Base-by-base conservation (phyloP, 345 rosid genomes). In the Syzygium aqueum region DNA sequence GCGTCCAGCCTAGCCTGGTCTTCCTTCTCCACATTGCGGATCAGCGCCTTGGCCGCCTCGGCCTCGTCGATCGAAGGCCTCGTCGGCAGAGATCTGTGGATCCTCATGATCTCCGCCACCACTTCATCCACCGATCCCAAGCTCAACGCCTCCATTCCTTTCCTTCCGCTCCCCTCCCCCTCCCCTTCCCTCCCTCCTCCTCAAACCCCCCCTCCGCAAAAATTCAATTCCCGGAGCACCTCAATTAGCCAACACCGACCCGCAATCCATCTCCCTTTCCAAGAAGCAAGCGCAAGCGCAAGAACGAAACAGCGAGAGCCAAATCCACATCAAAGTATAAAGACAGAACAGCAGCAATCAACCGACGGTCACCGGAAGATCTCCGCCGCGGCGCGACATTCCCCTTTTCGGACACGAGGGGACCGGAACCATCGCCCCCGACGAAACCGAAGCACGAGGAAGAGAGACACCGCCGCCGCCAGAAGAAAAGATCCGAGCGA, bases 71-170 rank as follows among this genome's bases (percentile, higher is more conserved):
- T 89, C 3, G 92, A 94, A 1, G 99, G 98, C 53, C 99, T 90
- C 11, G 86, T 23, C 3, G 99, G 98, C 84, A 97, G 91, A 65
- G 97, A 95, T 94, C 95, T 95, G 25, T 95, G 99, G 57, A 95
- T 91, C 51, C 91, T 93, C 99, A 94, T 97, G 89, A 97, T 95
- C 92, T 94, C 99, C 86, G 92, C 96, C 87, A 94, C 98, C 52
- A 91, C 95, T 37, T 87, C 88, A 14, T 96, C 94, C 6, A 88
- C 90, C 7, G 98, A 91, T 85, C 89, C 92, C 88, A 91, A 86
- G 78, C 57, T 80, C 87, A 61, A 30, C 25, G 33, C 57, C 33
- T 93, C 96, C 97, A 94, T 91, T 59, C 37, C 40, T 43, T 43
- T 30, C 28, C 88, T 89, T 57, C 52, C 73, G 83, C 21, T n/a